Evolutionary conservation across 164 flowering plant species (phyloP), one percentile per base, ranked within the genome.

Genomic region (Stephania cephalantha): DNA sequence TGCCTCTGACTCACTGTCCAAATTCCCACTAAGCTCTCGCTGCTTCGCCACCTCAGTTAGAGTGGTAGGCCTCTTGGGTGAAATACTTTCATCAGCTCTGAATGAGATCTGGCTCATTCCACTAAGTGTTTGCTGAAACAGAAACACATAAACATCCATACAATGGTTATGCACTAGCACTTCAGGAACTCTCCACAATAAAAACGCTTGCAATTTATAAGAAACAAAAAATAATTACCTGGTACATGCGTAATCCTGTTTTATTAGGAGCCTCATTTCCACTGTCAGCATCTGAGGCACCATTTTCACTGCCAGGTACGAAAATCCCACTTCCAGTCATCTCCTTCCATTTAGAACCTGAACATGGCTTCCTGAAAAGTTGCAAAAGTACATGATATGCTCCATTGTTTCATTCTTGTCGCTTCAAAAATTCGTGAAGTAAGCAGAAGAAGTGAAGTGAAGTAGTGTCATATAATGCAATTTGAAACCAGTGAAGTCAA

Each of bases 251-350:
- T 46, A 90, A 2, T 44, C 91, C 90, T 58, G 95, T 89, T 88
- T 79, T 90, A 78, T 82, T 86, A 52, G 88, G 75, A 65, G 85
- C 79, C 25, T 87, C 79, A 44, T 77, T 80, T 45, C 84, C 86
- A 72, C 81, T 81, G 12, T 84, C 91, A 72, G 85, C 53, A 78
- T 90, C 96, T 30, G 78, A n/a, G 44, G 76, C 76, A 48, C 82
- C 92, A 73, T 83, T 71, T 78, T 90, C 97, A 76, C 79, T 88
- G 30, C 83, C 85, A 12, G 73, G 89, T 11, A 78, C 83, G 77
- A 95, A 95, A 74, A 95, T 95, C 9, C 95, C 93, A 74, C 95
- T 95, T 13, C 99, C 99, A 72, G 95, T 92, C 81, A 95, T 95
- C 89, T 95, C 99, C 83, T 88, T 93, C 84, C 87, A 53, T 74